Conservation (phyloP, 306 rosid genomes). For the Myrica gale region DNA sequence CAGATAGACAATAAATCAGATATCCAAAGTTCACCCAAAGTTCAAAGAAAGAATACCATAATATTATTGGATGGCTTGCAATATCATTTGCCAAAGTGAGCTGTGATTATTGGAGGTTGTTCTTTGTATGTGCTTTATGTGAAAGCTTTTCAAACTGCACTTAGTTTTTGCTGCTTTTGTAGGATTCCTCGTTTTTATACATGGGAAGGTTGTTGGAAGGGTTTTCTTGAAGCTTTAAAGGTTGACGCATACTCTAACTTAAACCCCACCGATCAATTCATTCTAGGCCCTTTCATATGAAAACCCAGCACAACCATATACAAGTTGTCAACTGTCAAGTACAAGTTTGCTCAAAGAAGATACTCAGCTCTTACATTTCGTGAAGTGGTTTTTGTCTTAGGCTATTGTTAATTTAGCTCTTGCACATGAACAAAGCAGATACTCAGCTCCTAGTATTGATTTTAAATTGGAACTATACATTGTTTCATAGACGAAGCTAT, state of each 20-base stretch:
- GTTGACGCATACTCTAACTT: too few species aligned
- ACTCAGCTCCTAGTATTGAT: conserved; percentile 6
- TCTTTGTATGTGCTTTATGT: not conserved
- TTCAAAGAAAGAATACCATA: not conserved
- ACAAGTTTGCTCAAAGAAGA: too few species aligned
- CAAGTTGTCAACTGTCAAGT: too few species aligned
- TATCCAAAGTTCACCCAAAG: too few species aligned
- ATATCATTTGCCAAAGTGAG: conserved; percentile 69
- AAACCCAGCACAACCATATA: too few species aligned
- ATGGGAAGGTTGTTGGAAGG: conserved; percentile 91
- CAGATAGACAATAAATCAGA: too few species aligned
- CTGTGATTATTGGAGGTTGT: not conserved
- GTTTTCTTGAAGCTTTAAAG: conserved; percentile 24
- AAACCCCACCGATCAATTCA: too few species aligned
- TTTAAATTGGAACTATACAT: not conserved
- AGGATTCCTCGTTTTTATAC: conserved; percentile 72
- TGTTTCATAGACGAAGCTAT: not conserved
- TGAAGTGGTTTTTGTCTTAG: not conserved
- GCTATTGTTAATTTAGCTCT: not conserved
- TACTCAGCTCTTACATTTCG: not conserved
- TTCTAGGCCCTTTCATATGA: too few species aligned
- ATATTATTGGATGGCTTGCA: conserved; percentile 71
- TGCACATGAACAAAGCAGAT: conserved; percentile 7
- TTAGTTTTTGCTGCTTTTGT: conserved; percentile 14
- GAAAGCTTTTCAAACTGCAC: not conserved